phyloP scores from a whole-genome alignment of 768 basidiomycete genomes.

The Lactarius quietus region DNA sequence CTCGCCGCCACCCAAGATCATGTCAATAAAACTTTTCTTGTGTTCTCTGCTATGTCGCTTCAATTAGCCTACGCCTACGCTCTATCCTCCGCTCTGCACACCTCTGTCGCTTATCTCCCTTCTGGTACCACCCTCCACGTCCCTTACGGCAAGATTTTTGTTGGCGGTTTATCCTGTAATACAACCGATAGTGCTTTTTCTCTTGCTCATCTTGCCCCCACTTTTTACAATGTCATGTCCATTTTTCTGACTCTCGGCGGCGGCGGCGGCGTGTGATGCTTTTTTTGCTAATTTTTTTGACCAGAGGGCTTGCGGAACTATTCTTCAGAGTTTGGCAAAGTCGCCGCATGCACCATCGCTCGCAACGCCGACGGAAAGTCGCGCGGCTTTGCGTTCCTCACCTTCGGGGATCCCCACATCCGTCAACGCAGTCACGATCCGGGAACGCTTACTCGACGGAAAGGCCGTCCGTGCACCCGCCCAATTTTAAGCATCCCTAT shows the following conservation, averaged over 20 bases:
- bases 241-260: constrained; percentile 40
- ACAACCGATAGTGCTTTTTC: constrained; percentile 87
- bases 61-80: constrained; percentile 24
- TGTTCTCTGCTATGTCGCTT: constrained; percentile 24
- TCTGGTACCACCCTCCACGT: constrained; percentile 22
- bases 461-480: constrained; percentile 73
- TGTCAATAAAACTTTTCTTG: constrained; percentile 22
- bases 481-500: neutral
- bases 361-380: constrained; percentile 93
- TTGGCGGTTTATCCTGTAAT: constrained; percentile 99
- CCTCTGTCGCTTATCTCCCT: constrained; percentile 21
- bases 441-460: constrained; percentile 92
- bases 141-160: constrained; percentile 98
- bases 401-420: constrained; percentile 48
- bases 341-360: constrained; percentile 98
- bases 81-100: constrained; percentile 22
- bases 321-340: constrained; percentile 93
- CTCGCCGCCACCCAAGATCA: constrained; percentile 24
- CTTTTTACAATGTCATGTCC: constrained; percentile 30
- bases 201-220: constrained; percentile 20
- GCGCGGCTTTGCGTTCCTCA: constrained; percentile 95
- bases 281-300: neutral
- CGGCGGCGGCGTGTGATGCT: constrained; percentile 25
- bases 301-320: constrained; percentile 78
- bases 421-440: constrained; percentile 93